A percentile compares a stretch with the other conserved stretches of the same genome.
Evolutionary conservation across 495 filamentous ascomycete genomes (phyloP).

Genomic region (Daldinia loculata): DNA sequence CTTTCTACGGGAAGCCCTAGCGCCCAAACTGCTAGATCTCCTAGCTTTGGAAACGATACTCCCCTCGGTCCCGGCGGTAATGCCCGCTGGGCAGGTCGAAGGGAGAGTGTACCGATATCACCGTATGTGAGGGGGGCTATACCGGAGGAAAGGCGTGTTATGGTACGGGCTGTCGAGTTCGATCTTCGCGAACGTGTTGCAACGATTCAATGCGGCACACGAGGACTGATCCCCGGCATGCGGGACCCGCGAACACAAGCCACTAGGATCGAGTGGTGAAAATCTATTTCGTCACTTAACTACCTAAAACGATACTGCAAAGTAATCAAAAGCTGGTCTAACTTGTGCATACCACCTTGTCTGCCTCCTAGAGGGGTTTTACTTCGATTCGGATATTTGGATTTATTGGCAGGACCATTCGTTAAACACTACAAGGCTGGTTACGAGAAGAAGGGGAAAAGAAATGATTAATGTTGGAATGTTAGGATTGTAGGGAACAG

Average conservation of each 20-base stretch:
- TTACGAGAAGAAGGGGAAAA: conserved; percentile 25
- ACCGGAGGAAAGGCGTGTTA: conserved; percentile 60
- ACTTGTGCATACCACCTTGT: conserved; percentile 2
- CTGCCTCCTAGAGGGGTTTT: conserved; percentile 29
- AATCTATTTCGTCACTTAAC: neutral
- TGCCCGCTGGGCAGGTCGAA: conserved; percentile 48
- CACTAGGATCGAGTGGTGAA: conserved; percentile 58
- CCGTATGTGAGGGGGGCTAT: conserved; percentile 39
- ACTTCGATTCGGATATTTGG: conserved; percentile 29
- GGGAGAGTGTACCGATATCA: conserved; percentile 43
- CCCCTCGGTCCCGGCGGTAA: conserved; percentile 56
- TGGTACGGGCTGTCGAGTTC: conserved; percentile 64
- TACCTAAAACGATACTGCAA: neutral
- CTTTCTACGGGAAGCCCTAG: conserved; percentile 44
- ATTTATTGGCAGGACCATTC: conserved; percentile 35
- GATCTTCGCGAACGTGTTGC: conserved; percentile 59
- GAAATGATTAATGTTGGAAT: conserved; percentile 25
- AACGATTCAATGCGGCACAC: conserved; percentile 58
- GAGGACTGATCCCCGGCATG: conserved; percentile 58
- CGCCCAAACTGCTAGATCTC: conserved; percentile 39
- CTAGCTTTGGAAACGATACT: conserved; percentile 47
- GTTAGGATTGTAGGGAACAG: conserved; percentile 9
- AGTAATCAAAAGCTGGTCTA: conserved; percentile 17
- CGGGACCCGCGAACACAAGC: conserved; percentile 54
- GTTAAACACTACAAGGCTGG: conserved; percentile 7